Base-by-base conservation (phyloP, 73 alveolate species). In the Strombidium stylifer region DNA sequence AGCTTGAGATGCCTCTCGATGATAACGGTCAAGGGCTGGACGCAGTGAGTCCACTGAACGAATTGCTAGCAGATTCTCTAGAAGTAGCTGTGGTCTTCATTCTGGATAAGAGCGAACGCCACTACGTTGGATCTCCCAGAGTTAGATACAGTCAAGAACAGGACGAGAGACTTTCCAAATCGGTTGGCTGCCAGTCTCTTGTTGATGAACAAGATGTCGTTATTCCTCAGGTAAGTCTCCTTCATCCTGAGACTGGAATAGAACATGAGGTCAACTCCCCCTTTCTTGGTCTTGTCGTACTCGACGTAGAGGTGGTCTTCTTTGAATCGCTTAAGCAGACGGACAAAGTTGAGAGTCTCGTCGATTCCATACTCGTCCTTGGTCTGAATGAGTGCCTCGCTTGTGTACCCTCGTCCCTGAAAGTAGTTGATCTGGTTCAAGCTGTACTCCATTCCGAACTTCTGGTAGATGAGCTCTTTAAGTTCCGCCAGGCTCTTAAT, bases 71-170 rank as follows among this genome's bases (percentile, higher is more conserved):
- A 56, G 3, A 40, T 37, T 23, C 27, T 59, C 1, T n/a, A 2
- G 28, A 59, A 40, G 27, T 37, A 59, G 21, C 32, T 3, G 5
- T 37, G 27, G 19, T 59, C 73, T 40, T 59, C 73, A 21, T 59
- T 59, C 18, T 59, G 59, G 2, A 59, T 24, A 5, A 59, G 28
- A 4, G 60, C 40, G 10, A 59, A 16, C 3, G 35, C 73, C 2
- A 59, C 19, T 10, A 59, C 16, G 3, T 36, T 48, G 11, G 57
- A 30, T 23, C 39, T 59, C 20, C 73, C 73, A 8, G 59, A 37
- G 47, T 59, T 59, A 41, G 59, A 37, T 2, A 59, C 73, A 4
- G 73, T 59, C 20, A 59, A 59, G 45, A 59, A 19, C 73, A 59
- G 35, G 10, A 59, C 47, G 30, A 59, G n/a, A 1, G 73, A 46